A percentile compares a stretch with the other conserved stretches of the same genome.
Evolutionary conservation across 306 rosid species (phyloP).

Genomic region (Quercus ilex): DNA sequence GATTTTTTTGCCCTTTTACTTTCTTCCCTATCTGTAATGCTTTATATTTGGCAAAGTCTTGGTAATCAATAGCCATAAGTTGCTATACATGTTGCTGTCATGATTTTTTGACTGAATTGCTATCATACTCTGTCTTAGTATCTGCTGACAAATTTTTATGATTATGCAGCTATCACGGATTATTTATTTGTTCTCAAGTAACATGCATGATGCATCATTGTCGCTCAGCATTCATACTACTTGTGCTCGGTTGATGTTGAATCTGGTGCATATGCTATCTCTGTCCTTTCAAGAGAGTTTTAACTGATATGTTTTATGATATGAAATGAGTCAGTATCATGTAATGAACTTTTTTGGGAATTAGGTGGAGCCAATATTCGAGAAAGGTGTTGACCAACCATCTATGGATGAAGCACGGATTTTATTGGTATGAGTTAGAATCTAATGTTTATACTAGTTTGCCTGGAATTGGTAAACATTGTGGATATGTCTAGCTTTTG

Average conservation of each 20-base stretch:
- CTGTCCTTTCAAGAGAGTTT: slow-evolving; percentile 16
- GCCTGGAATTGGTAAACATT: slow-evolving; percentile 4
- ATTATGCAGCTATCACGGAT: slow-evolving; percentile 86
- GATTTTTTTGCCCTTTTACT: not conserved
- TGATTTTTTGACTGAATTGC: slow-evolving; percentile 6
- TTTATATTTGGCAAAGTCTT: not conserved
- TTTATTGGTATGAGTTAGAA: slow-evolving; percentile 66
- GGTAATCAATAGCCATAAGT: not conserved
- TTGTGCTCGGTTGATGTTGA: slow-evolving; percentile 97
- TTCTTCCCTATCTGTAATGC: not conserved
- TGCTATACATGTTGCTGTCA: slow-evolving; percentile 6
- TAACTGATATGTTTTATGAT: slow-evolving; percentile 16
- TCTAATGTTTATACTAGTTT: slow-evolving; percentile 20
- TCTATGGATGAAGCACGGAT: slow-evolving; percentile 97
- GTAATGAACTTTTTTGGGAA: slow-evolving; percentile 29
- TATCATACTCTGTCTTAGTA: slow-evolving; percentile 8
- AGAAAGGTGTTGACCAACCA: slow-evolving; percentile 91
- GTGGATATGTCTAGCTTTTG: slow-evolving; percentile 15
- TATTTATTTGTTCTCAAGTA: slow-evolving; percentile 94
- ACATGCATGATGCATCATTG: slow-evolving; percentile 97
- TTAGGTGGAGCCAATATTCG: slow-evolving; percentile 98
- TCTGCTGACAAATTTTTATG: slow-evolving; percentile 20
- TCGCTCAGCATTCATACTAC: slow-evolving; percentile 97
- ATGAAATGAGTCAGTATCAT: slow-evolving; percentile 15
- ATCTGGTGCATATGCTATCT: slow-evolving; percentile 64